Evolutionary conservation across 1,139 yeast species (phyloP), one percentile per base, ranked within the genome.

Genomic region (Sugiyamaella neomexicana): DNA sequence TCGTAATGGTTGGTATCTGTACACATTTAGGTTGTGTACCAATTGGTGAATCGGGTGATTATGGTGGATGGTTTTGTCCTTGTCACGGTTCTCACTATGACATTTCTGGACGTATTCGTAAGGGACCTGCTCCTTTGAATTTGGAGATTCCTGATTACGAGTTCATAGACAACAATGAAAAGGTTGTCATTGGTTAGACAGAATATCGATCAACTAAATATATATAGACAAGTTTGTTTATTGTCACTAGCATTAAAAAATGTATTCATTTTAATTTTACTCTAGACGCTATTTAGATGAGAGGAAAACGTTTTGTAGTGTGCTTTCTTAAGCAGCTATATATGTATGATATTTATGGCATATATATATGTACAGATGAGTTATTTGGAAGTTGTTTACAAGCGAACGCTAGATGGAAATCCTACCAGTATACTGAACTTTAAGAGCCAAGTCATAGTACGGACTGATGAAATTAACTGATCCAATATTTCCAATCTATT

Each of bases 11-110:
- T 80, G 99, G 99, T 80, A 91, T 95, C 75, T 93, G 99, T 82
- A 95, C 99, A 66, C 99, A 95, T 75, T 85, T 95, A 80, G 99
- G 99, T 75, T 95, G 99, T 86, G 99, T 95, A 62, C 99, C 99
- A 66, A 95, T 95, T 72, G 99, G 99, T 74, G 99, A 95, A 79
- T 88, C 98, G 62, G 99, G 99, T 78, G 99, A 95, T 76, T 95
- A 83, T 69, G 98, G 97, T 74, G 99, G 99, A 72, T 95, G 99
- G 99, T 95, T 95, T 93, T 95, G 99, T 78, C 99, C 99, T 64
- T 95, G 99, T 80, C 99, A 95, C 81, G 99, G 99, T 83, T 93
- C 99, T 73, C 99, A 95, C 77, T 95, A 95, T 79, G 99, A 95
- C 79, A 95, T 95, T 79, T 75, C 98, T 62, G 99, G 99, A 75